A percentile compares a stretch with the other conserved stretches of the same genome.
Evolutionary conservation across 2,329 filamentous ascomycete genomes (phyloP).

Genomic region (Colletotrichum abscissum): DNA sequence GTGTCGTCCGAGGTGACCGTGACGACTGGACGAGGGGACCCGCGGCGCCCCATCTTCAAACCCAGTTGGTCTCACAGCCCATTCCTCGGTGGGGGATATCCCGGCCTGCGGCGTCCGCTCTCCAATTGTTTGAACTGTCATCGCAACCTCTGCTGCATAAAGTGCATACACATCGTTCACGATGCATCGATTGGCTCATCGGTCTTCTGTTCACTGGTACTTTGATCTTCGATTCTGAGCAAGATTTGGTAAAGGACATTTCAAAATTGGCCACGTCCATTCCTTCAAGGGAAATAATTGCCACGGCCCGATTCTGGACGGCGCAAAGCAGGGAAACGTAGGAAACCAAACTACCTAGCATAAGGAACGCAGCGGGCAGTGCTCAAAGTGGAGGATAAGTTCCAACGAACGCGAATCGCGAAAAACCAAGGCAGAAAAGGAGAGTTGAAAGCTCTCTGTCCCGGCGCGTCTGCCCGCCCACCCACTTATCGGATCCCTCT

Average conservation of each 20-base stretch:
- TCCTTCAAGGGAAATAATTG: too few species aligned
- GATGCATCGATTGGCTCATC: neutral
- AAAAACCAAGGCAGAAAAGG: neutral
- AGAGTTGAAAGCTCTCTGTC: neutral
- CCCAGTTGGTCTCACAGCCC: constrained; percentile 26
- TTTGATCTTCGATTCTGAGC: too few species aligned
- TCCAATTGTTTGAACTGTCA: neutral
- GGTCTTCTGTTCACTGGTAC: too few species aligned
- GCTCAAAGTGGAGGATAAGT: neutral
- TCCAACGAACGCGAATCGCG: neutral
- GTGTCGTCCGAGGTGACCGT: constrained; percentile 21
- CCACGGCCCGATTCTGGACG: too few species aligned
- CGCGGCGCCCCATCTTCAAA: constrained; percentile 23
- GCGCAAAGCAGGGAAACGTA: too few species aligned
- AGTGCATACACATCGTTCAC: neutral
- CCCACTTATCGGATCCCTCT: neutral
- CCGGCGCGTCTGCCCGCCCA: neutral
- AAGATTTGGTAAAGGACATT: too few species aligned
- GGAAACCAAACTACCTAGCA: neutral
- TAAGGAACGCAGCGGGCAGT: neutral
- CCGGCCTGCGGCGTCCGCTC: neutral
- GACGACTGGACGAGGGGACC: constrained; percentile 10
- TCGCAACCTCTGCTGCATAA: neutral
- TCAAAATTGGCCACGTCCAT: too few species aligned
- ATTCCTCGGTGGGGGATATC: constrained; percentile 16